A percentile compares a stretch with the other conserved stretches of the same genome.
phyloP scores from a whole-genome alignment of 2,329 filamentous ascomycete genomes.

The Ophiostoma triangulosporum region DNA sequence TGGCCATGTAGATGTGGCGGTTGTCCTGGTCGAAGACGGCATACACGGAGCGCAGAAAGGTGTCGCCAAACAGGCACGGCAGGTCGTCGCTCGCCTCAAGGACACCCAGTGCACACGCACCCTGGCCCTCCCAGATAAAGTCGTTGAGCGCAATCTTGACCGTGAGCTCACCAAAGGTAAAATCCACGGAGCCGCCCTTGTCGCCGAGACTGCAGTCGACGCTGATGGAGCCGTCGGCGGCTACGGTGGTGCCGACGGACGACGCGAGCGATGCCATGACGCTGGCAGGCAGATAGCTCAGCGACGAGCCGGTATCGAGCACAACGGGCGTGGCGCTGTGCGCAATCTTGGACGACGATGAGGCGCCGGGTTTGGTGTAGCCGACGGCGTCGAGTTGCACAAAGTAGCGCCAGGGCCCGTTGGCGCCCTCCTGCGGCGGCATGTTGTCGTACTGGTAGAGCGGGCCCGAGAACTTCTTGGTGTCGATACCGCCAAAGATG shows the following conservation, averaged over 20 bases:
- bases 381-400: constrained; percentile 26
- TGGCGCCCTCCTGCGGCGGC: constrained; percentile 16
- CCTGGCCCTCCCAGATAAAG: constrained; percentile 19
- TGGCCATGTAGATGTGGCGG: constrained; percentile 16
- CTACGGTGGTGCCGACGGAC: constrained; percentile 26
- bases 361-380: constrained; percentile 20
- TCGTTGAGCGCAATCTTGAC: constrained; percentile 27
- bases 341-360: constrained; percentile 6
- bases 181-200: constrained; percentile 24
- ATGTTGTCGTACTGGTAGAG: constrained; percentile 20
- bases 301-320: constrained; percentile 53
- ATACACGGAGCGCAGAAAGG: constrained; percentile 18
- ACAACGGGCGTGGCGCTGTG: constrained; percentile 29
- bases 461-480: constrained; percentile 28
- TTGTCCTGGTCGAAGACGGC: constrained; percentile 17
- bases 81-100: constrained; percentile 7
- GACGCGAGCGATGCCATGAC: constrained; percentile 34
- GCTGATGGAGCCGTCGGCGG: constrained; percentile 17
- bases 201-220: constrained; percentile 19
- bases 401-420: constrained; percentile 24
- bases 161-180: constrained; percentile 23
- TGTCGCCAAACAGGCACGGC: constrained; percentile 16
- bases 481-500: constrained; percentile 34
- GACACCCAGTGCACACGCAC: constrained; percentile 15
- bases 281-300: constrained; percentile 49